phyloP scores from a whole-genome alignment of 2,329 filamentous ascomycete genomes.

The Fusarium poae region DNA sequence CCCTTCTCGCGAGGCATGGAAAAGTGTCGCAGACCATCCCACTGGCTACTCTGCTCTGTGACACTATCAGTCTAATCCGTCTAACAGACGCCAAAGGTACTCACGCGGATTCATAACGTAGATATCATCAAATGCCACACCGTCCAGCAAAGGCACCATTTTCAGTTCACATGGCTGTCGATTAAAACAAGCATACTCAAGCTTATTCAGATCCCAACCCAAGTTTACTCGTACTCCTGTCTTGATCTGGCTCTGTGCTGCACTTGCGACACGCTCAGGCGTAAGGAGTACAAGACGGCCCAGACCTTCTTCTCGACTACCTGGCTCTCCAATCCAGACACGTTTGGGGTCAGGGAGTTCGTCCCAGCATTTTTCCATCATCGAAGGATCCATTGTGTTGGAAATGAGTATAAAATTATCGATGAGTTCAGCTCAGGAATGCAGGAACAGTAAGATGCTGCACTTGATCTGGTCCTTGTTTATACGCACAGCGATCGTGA shows the following conservation, averaged over 20 bases:
- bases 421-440: not conserved
- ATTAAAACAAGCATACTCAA: slow-evolving; percentile 67
- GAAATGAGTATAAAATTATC: not conserved
- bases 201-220: slow-evolving; percentile 67
- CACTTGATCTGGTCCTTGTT: not conserved
- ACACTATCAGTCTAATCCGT: not conserved
- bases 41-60: slow-evolving; percentile 62
- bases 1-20: slow-evolving; percentile 57
- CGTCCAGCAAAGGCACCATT: slow-evolving; percentile 62
- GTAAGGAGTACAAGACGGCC: slow-evolving; percentile 66
- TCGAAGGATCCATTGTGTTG: slow-evolving; percentile 22
- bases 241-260: slow-evolving; percentile 64
- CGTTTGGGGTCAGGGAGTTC: slow-evolving; percentile 61
- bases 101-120: slow-evolving; percentile 62
- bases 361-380: slow-evolving; percentile 38
- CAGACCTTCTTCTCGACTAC: slow-evolving; percentile 64
- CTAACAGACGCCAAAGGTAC: not conserved
- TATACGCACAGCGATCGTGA: slow-evolving; percentile 13
- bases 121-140: slow-evolving; percentile 63
- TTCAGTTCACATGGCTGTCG: slow-evolving; percentile 64
- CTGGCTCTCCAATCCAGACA: slow-evolving; percentile 61
- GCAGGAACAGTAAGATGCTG: not conserved
- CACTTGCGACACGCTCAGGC: slow-evolving; percentile 61
- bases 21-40: slow-evolving; percentile 65
- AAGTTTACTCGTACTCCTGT: slow-evolving; percentile 65